phyloP scores from a whole-genome alignment of 2,329 filamentous ascomycete genomes.

The Nigrospora oryzae region DNA sequence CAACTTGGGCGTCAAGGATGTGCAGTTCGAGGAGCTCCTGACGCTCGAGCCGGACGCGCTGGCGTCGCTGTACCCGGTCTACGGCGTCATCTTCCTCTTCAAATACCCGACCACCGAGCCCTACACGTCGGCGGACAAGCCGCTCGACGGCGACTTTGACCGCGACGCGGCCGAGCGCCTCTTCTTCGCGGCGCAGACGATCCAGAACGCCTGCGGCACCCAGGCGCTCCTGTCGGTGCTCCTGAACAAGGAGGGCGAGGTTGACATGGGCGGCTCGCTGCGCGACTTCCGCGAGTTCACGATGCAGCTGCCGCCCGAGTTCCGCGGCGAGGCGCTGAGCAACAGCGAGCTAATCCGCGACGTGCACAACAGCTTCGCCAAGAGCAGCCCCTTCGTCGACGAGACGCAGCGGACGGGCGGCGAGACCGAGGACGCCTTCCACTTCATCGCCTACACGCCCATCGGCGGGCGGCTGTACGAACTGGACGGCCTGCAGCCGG shows the following conservation, averaged over 20 bases:
- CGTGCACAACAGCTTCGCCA: conserved; percentile 85
- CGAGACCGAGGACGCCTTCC: conserved; percentile 85
- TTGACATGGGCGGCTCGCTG: conserved; percentile 66
- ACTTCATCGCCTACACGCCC: conserved; percentile 92
- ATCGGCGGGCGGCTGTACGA: conserved; percentile 80
- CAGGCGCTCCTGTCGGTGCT: conserved; percentile 89
- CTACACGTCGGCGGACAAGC: conserved; percentile 51
- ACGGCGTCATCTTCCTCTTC: conserved; percentile 98
- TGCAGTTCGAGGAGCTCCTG: conserved; percentile 95
- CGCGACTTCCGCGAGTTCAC: conserved; percentile 83
- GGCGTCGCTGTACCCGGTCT: conserved; percentile 65
- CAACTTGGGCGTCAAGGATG: conserved; percentile 78
- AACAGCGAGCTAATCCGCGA: conserved; percentile 62
- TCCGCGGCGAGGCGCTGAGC: conserved; percentile 51
- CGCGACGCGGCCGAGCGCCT: conserved; percentile 63
- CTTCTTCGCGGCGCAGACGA: conserved; percentile 95
- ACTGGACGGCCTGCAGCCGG: conserved; percentile 87
- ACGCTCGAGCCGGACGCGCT: conserved; percentile 74
- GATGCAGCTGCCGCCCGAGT: conserved; percentile 69
- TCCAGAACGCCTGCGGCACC: conserved; percentile 96
- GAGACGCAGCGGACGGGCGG: conserved; percentile 69
- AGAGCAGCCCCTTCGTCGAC: conserved; percentile 83
- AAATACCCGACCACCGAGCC: conserved; percentile 74
- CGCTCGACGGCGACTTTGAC: conserved; percentile 78
- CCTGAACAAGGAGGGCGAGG: conserved; percentile 63